Base-by-base conservation (phyloP, 2,329 filamentous ascomycete genomes). In the Aspergillus phoenicis region DNA sequence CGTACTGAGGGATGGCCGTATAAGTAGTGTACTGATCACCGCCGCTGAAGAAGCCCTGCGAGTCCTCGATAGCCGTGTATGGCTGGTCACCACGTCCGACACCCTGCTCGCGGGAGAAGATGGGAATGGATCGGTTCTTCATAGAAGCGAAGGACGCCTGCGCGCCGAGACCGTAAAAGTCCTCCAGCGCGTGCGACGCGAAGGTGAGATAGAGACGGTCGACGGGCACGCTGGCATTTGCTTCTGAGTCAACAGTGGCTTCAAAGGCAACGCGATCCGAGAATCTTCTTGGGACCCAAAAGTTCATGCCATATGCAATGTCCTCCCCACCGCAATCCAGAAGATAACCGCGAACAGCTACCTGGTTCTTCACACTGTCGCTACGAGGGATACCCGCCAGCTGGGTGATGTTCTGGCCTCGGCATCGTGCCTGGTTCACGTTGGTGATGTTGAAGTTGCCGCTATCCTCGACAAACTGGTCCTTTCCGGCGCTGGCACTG, bases 1-100 rank as follows among this genome's bases (percentile, higher is more conserved):
- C 11, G 11, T 36, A 36, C 33, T 36, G 33, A 36, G 33, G 33
- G 4, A 36, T 36, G 33, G 33, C 33, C 11, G 33, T 36, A 10
- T 36, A 36, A 1, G 33, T 36, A 10, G 33, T 36, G 33, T 36
- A 36, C 33, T 36, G 33, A 11, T 36, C 5, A 11, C 33, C 33
- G 33, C 33, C 33, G 33, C 33, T 36, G 5, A 36, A 36, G 33
- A 36, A 36, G 11, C 33, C 33, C 17, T 66, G 58, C n/a, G 60
- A 49, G 13, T 49, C 47, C 47, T 49, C 47, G 22, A 26, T 62
- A 8, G 48, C 28, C 8, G 68, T 70, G 10, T 64, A 63, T 0
- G 67, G 68, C 57, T 70, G 60, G 22, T 70, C 68, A 15, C 68
- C 68, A 22, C 68, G 67, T 11, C 68, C 67, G 11, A 70, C 68